Evolutionary conservation across 306 rosid genomes (phyloP).

Genomic region (Malus sylvestris): DNA sequence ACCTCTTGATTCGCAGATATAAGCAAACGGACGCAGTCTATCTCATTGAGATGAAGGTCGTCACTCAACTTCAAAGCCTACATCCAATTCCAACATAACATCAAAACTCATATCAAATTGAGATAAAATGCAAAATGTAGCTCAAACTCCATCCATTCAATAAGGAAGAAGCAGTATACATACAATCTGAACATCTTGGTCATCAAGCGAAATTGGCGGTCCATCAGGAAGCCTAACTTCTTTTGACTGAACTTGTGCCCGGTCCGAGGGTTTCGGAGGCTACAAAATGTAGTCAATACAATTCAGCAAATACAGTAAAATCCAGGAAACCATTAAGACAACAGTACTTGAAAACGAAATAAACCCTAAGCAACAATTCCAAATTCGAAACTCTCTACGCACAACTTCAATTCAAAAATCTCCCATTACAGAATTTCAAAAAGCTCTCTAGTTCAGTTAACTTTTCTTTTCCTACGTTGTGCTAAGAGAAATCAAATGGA

Average conservation of each 20-base stretch:
- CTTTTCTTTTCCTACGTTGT: not conserved
- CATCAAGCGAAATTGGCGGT: conserved; percentile 74
- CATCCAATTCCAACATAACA: conserved; percentile 17
- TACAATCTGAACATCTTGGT: conserved; percentile 83
- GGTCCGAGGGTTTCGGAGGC: conserved; percentile 81
- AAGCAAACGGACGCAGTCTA: conserved; percentile 78
- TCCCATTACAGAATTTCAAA: not conserved
- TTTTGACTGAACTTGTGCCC: conserved; percentile 72
- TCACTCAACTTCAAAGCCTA: conserved; percentile 90
- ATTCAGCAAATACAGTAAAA: not conserved
- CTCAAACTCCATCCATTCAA: not conserved
- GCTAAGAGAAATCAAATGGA: not conserved
- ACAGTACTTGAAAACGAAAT: not conserved
- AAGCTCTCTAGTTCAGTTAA: not conserved
- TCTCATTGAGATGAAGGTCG: conserved; percentile 86
- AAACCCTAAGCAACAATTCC: not conserved
- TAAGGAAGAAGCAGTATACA: conserved; percentile 17
- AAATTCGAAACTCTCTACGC: not conserved
- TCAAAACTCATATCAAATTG: conserved; percentile 3
- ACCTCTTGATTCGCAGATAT: conserved; percentile 90
- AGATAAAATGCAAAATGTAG: not conserved
- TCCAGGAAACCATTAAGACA: not conserved
- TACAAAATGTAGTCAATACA: conserved; percentile 15
- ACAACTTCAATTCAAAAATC: not conserved
- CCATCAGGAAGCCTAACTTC: conserved; percentile 73